phyloP scores from a whole-genome alignment of 805 yeast genomes.

The Ogataea thermomethanolica region DNA sequence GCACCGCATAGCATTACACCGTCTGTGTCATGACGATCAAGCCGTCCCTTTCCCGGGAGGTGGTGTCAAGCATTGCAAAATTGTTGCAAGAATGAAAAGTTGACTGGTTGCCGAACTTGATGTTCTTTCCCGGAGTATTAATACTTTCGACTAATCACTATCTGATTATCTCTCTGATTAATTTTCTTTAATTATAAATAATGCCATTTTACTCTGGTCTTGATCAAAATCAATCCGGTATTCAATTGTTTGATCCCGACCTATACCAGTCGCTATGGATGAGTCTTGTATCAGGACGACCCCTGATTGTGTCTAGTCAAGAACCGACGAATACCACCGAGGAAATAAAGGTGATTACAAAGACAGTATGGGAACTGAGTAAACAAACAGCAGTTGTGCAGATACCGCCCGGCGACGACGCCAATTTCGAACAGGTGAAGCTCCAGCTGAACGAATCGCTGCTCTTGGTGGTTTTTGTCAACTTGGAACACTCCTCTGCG shows the following conservation, averaged over 20 bases:
- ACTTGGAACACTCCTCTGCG: constrained; percentile 12
- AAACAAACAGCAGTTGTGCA: not conserved
- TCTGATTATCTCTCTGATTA: not conserved
- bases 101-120: too few relatives aligned
- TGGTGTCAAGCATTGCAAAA: too few relatives aligned
- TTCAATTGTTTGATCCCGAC: constrained; percentile 15
- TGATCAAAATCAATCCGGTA: not conserved
- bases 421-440: constrained; percentile 8
- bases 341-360: constrained; percentile 16
- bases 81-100: too few relatives aligned
- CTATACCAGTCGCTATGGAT: constrained; percentile 24
- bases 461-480: constrained; percentile 3
- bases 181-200: constrained; percentile 2
- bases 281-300: constrained; percentile 26
- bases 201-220: constrained; percentile 5
- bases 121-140: too few relatives aligned
- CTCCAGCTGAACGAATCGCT: constrained; percentile 5
- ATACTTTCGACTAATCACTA: too few relatives aligned
- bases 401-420: not conserved
- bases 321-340: constrained; percentile 12
- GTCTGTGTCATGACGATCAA: not conserved
- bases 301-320: constrained; percentile 25
- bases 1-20: constrained; percentile 5
- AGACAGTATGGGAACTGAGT: constrained; percentile 14
- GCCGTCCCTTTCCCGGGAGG: too few relatives aligned